Conservation (phyloP, 148 eudicot species). For the Amaranthus hypochondriacus region DNA sequence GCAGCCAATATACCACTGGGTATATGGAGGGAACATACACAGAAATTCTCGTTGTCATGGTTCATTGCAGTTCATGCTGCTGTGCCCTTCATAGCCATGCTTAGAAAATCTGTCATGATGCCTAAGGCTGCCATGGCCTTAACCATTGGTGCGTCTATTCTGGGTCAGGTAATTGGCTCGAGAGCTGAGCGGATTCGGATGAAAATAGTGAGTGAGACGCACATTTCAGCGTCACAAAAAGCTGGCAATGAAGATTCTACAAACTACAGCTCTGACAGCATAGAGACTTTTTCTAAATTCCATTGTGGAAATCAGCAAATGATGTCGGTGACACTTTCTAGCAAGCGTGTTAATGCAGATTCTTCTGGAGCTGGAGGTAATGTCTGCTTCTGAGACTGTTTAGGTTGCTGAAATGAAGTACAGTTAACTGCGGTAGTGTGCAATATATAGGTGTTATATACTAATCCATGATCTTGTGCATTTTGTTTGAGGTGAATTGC, state of each 20-base stretch:
- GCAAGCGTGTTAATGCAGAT: slow-evolving; percentile 19
- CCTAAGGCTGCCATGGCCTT: slow-evolving; percentile 80
- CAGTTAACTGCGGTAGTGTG: not conserved
- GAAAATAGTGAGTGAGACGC: slow-evolving; percentile 37
- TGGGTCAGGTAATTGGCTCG: slow-evolving; percentile 80
- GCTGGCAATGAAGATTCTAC: slow-evolving; percentile 13
- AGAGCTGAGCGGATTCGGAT: slow-evolving; percentile 65
- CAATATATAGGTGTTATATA: not conserved
- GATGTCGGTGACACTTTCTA: slow-evolving; percentile 24
- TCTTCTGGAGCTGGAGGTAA: slow-evolving; percentile 33
- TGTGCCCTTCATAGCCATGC: slow-evolving; percentile 82
- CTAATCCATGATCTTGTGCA: not conserved
- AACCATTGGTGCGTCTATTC: slow-evolving; percentile 68
- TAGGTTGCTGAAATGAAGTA: not conserved
- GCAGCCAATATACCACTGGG: slow-evolving; percentile 76
- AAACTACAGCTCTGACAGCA: slow-evolving; percentile 14
- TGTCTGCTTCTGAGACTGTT: slow-evolving; percentile 37
- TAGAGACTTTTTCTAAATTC: slow-evolving; percentile 10
- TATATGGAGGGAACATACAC: slow-evolving; percentile 74
- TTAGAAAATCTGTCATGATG: slow-evolving; percentile 73
- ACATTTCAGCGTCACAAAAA: slow-evolving; percentile 17
- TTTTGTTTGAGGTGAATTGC: not conserved
- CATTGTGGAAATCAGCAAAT: slow-evolving; percentile 34
- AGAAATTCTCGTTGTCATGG: slow-evolving; percentile 68
- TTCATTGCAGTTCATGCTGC: slow-evolving; percentile 83